These are phyloP conservation scores for Kodamaea suecica DNA, from an alignment of 1,139 yeast genomes.

Conservation along the genomic window DNA sequence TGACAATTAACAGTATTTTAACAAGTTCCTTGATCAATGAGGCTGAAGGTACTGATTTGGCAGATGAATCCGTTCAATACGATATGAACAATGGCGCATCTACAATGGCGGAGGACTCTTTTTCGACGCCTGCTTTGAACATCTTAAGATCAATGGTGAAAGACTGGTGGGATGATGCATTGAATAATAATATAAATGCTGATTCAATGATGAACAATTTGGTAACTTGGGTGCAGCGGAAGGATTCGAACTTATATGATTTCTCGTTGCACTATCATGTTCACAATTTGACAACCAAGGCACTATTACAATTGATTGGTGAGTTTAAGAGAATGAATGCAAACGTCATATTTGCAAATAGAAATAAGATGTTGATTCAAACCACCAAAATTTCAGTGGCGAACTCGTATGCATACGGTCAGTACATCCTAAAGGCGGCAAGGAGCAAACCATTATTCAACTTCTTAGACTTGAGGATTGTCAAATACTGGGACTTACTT, in stretches of 20 bases:
- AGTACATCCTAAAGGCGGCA: conserved; percentile 74
- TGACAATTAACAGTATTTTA: conserved; percentile 80
- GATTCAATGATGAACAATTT: conserved; percentile 83
- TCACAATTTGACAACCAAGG: conserved; percentile 81
- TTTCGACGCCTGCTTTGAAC: conserved; percentile 71
- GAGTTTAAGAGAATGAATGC: conserved; percentile 82
- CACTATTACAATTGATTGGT: conserved; percentile 74
- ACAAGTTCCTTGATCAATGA: conserved; percentile 83
- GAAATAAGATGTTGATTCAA: conserved; percentile 68
- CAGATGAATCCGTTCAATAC: conserved; percentile 47
- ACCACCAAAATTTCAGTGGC: conserved; percentile 80
- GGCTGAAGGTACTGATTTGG: conserved; percentile 84
- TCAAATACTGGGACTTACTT: conserved; percentile 84
- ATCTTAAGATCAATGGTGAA: conserved; percentile 74
- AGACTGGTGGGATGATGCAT: conserved; percentile 93
- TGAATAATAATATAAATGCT: conserved; percentile 65
- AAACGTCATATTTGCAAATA: conserved; percentile 72
- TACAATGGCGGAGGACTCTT: conserved; percentile 70
- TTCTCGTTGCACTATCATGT: conserved; percentile 81
- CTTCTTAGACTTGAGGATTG: conserved; percentile 71
- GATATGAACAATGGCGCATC: conserved; percentile 47
- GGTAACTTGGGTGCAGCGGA: conserved; percentile 83
- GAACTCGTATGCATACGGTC: conserved; percentile 91
- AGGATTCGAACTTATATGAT: conserved; percentile 72
- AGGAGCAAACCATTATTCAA: conserved; percentile 80